Evolutionary conservation across 202 grass and related monocot species (phyloP).

Genomic region (Cymbopogon flexuosus): DNA sequence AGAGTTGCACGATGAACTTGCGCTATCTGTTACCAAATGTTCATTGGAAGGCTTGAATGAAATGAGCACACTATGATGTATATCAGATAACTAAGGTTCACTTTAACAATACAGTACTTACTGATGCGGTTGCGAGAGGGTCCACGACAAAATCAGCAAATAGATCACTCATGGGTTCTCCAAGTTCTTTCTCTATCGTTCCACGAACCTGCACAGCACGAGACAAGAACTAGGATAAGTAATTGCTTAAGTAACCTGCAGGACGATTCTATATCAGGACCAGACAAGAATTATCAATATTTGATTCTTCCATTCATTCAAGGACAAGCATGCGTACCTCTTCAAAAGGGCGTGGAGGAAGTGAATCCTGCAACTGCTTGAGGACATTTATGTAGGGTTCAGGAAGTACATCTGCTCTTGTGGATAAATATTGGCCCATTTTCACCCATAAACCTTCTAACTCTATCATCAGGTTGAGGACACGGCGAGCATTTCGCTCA

Average conservation of each 20-base stretch:
- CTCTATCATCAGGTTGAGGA: slow-evolving; percentile 91
- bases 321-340: slow-evolving; percentile 46
- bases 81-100: slow-evolving; percentile 31
- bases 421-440: slow-evolving; percentile 93
- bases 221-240: background rate
- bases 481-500: slow-evolving; percentile 72
- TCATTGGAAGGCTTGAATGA: slow-evolving; percentile 18
- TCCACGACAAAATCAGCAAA: slow-evolving; percentile 75
- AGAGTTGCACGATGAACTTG: slow-evolving; percentile 92
- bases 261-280: background rate
- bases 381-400: slow-evolving; percentile 86
- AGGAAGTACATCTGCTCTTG: slow-evolving; percentile 91
- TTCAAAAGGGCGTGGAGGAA: slow-evolving; percentile 82
- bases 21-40: slow-evolving; percentile 69
- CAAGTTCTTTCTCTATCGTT: slow-evolving; percentile 89
- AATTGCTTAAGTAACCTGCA: background rate
- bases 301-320: slow-evolving; percentile 6
- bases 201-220: slow-evolving; percentile 52
- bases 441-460: slow-evolving; percentile 97
- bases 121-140: slow-evolving; percentile 96
- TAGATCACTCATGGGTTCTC: slow-evolving; percentile 61
- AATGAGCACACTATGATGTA: slow-evolving; percentile 27
- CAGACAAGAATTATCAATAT: slow-evolving; percentile 16
- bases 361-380: slow-evolving; percentile 82
- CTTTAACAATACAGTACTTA: slow-evolving; percentile 40